Percentiles rank a stretch among this genome's conserved stretches.
Conservation (phyloP, 2,329 filamentous ascomycete genomes). For the Aspergillus quadricinctus region DNA sequence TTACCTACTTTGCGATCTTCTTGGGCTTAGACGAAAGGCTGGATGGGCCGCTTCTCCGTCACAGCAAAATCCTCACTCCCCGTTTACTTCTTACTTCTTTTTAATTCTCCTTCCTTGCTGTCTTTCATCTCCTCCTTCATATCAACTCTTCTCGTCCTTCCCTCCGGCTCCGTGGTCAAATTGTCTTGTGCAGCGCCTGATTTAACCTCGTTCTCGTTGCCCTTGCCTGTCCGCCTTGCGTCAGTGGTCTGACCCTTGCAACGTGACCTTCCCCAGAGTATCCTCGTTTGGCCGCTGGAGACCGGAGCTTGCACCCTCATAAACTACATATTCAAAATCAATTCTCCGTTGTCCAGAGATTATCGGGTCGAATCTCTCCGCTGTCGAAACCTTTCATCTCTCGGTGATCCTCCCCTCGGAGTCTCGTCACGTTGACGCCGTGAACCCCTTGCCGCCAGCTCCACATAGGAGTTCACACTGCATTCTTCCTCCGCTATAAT, state of each 20-base stretch:
- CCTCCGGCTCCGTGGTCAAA: conserved; percentile 22
- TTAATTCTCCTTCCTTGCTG: conserved; percentile 12
- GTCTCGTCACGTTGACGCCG: conserved; percentile 15
- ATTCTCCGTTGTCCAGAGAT: conserved; percentile 8
- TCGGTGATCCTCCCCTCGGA: neutral
- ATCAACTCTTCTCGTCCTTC: conserved; percentile 1
- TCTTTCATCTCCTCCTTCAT: conserved; percentile 3
- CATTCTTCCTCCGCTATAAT: neutral
- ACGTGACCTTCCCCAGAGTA: conserved; percentile 22
- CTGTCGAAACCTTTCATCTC: conserved; percentile 12
- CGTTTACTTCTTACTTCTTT: conserved; percentile 10
- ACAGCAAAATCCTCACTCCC: conserved; percentile 11
- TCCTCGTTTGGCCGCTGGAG: conserved; percentile 22
- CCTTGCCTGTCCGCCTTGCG: conserved; percentile 26
- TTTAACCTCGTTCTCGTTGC: conserved; percentile 17
- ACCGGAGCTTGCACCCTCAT: conserved; percentile 16
- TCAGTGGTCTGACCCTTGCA: conserved; percentile 23
- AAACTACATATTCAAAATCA: conserved; percentile 6
- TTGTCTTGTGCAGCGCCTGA: conserved; percentile 11
- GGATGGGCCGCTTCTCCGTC: conserved; percentile 3
- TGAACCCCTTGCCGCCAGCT: conserved; percentile 16
- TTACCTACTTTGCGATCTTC: conserved; percentile 3
- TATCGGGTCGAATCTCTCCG: conserved; percentile 11
- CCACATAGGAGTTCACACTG: conserved; percentile 3
- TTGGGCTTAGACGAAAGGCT: conserved; percentile 2